Percentiles rank a stretch among this genome's conserved stretches.
These are phyloP conservation scores for Lepidium africanum DNA, from an alignment of 345 rosid species.

Conservation along the genomic window DNA sequence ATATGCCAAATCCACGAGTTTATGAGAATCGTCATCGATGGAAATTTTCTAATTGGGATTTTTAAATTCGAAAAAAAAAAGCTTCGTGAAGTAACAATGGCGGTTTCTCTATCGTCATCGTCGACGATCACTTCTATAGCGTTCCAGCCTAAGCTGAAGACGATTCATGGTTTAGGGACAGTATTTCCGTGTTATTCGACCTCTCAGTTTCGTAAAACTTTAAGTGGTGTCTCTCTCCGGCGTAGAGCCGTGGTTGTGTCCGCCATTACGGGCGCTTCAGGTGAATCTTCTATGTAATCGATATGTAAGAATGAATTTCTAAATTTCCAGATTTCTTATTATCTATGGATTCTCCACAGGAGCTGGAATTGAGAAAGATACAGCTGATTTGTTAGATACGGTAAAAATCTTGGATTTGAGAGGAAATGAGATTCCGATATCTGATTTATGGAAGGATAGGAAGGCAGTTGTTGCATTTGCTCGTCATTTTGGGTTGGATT, in stretches of 20 bases:
- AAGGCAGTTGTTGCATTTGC: conserved; percentile 83
- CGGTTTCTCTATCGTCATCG: conserved; percentile 35
- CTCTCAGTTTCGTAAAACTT: not conserved
- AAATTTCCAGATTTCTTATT: not conserved
- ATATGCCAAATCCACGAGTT: conserved; percentile 26
- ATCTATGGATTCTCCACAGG: not conserved
- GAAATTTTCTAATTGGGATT: not conserved
- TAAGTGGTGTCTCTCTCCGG: conserved; percentile 20
- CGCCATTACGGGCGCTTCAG: conserved; percentile 57
- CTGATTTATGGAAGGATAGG: conserved; percentile 81
- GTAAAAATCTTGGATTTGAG: conserved; percentile 59
- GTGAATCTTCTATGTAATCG: conserved; percentile 22
- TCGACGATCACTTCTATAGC: conserved; percentile 15
- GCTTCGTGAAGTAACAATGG: conserved; percentile 24
- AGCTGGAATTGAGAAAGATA: conserved; percentile 31
- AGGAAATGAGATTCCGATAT: conserved; percentile 57
- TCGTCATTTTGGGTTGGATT: conserved; percentile 81
- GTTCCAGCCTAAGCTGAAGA: conserved; percentile 5
- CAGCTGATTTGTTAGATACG: conserved; percentile 36
- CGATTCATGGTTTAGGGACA: not conserved
- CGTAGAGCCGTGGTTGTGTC: conserved; percentile 31
- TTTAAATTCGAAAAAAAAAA: too few relatives aligned
- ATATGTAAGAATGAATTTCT: not conserved
- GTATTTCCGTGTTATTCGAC: not conserved
- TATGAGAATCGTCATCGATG: not conserved